phyloP scores from a whole-genome alignment of 441 rosid species.

The Croton laevigatus region DNA sequence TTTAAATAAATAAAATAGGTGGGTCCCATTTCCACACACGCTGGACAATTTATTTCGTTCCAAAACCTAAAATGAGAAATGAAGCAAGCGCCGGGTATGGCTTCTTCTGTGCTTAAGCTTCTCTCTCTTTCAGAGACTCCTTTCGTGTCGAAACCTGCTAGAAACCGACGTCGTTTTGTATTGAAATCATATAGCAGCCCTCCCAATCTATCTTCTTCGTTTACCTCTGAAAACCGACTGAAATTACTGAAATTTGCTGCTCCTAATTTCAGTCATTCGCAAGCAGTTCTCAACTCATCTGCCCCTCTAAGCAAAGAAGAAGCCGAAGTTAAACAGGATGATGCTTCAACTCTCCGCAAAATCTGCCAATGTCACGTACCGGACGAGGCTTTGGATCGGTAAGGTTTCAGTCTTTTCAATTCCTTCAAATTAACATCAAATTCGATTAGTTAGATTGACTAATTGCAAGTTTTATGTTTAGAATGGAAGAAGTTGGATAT shows the following conservation, averaged over 20 bases:
- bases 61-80: neutral
- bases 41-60: neutral
- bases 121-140: conserved; percentile 19
- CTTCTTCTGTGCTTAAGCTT: conserved; percentile 24
- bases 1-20: neutral
- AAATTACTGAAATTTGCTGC: conserved; percentile 4
- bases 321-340: neutral
- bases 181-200: conserved; percentile 11
- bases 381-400: conserved; percentile 56
- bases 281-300: conserved; percentile 21
- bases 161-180: conserved; percentile 5
- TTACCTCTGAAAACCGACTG: conserved; percentile 4
- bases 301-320: conserved; percentile 14
- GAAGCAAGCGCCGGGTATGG: neutral
- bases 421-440: neutral
- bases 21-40: neutral
- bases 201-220: conserved; percentile 4
- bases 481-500: conserved; percentile 71
- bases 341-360: conserved; percentile 31
- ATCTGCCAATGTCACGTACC: conserved; percentile 68
- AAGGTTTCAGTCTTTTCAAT: conserved; percentile 21
- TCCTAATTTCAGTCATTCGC: conserved; percentile 14
- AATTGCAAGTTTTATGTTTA: conserved; percentile 23
- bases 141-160: conserved; percentile 14
- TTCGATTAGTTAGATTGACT: neutral